Base-by-base conservation (phyloP, 306 rosid genomes). In the Rosa lucieae region DNA sequence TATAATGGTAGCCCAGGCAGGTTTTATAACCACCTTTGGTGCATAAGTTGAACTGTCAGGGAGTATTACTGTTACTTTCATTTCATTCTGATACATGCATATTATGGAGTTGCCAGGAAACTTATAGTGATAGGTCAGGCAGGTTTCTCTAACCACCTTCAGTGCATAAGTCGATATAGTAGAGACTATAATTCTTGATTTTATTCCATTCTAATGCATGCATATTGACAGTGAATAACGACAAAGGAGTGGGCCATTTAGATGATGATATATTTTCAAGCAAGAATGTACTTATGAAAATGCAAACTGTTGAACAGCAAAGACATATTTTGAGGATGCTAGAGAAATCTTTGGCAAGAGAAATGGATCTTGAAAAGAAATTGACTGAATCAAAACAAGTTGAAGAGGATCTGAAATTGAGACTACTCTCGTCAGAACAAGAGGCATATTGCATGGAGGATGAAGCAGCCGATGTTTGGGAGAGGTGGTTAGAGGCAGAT, bases 311-410 rank as follows among this genome's bases (percentile, higher is more conserved):
- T 75, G 96, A 84, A 77, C 92, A 89, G 74, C 94, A 88, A 82
- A 92, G 89, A 69, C 76, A 83, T 79, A 82, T 94, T 75, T 84
- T 94, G 78, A 90, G 92, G 87, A 82, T 88, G 92, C 89, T 92
- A 21, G 97, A 94, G 85, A 92, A 88, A 78, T 84, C 97, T 59
- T 81, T 92, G 86, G 94, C 92, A 32, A 88, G 87, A 79, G 98
- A 92, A 76, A 85, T 94, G 78, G 97, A 94, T 77, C 93, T 92
- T 73, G 96, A 92, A 83, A 90, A 89, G 86, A 89, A 79, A 75
- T 23, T 89, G 53, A 63, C 83, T 20, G 90, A 89, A 63, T 84
- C 89, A 6, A 87, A 81, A 79, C 86, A 85, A 63, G 74, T 80
- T 74, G 88, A 89, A 73, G 94, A 86, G 68, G 84, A 83, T 51